These are phyloP conservation scores for Peterozyma xylosa DNA, from an alignment of 805 yeast species.

Conservation along the genomic window DNA sequence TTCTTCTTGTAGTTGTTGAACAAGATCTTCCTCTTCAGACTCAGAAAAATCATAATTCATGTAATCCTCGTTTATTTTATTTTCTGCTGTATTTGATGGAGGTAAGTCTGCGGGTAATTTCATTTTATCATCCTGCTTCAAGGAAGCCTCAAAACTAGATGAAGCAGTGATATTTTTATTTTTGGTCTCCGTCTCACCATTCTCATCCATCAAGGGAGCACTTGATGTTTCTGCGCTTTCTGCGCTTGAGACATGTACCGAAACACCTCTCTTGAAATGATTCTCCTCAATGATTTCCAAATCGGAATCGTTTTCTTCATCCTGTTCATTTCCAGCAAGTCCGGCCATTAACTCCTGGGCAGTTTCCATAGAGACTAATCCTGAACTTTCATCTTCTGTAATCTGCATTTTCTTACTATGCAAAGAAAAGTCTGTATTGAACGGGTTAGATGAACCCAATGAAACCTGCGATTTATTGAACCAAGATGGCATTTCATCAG, in stretches of 20 bases:
- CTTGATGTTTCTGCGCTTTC: too few species aligned
- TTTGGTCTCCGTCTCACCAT: not conserved
- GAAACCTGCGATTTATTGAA: slow-evolving; percentile 14
- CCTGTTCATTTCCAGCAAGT: slow-evolving; percentile 12
- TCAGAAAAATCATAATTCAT: slow-evolving; percentile 64
- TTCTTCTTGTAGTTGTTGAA: slow-evolving; percentile 59
- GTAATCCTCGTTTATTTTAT: slow-evolving; percentile 8
- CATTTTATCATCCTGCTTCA: not conserved
- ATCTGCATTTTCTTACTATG: not conserved
- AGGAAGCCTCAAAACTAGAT: too few species aligned
- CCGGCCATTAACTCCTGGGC: slow-evolving; percentile 22
- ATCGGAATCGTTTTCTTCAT: slow-evolving; percentile 6
- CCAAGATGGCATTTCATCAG: slow-evolving; percentile 15
- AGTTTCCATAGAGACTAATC: slow-evolving; percentile 44
- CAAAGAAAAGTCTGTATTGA: slow-evolving; percentile 7
- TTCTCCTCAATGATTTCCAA: slow-evolving; percentile 22
- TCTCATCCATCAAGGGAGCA: not conserved
- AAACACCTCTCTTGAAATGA: not conserved
- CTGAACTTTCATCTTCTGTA: slow-evolving; percentile 37
- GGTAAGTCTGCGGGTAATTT: not conserved
- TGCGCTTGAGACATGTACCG: not conserved
- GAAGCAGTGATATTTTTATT: not conserved
- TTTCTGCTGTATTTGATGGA: slow-evolving; percentile 2
- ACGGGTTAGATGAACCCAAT: slow-evolving; percentile 10
- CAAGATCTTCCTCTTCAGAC: slow-evolving; percentile 66